phyloP scores from a whole-genome alignment of 495 filamentous ascomycete species.

The Staphylotrichum longicolle region DNA sequence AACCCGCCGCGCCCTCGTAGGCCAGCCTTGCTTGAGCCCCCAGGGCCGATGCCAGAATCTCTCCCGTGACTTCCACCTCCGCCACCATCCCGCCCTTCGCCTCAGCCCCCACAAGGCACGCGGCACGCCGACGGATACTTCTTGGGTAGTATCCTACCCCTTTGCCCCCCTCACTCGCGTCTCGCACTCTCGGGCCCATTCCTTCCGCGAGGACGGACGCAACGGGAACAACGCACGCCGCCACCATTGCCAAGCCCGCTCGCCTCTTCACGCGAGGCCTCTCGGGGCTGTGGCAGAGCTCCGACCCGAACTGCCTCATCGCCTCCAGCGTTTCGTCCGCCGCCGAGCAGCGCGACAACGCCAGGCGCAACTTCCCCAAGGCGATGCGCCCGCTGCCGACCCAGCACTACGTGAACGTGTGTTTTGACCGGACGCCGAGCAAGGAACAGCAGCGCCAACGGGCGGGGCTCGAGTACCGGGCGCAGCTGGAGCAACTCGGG shows the following conservation, averaged over 20 bases:
- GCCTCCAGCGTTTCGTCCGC: constrained; percentile 50
- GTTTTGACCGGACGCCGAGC: constrained; percentile 50
- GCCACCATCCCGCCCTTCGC: background rate
- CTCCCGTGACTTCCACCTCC: constrained; percentile 1
- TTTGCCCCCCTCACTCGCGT: background rate
- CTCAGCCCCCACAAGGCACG: background rate
- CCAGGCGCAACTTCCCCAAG: constrained; percentile 59
- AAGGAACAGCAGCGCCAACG: constrained; percentile 16
- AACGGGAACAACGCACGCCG: background rate
- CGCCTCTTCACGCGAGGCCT: constrained; percentile 54
- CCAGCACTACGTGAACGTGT: constrained; percentile 61
- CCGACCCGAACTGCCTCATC: constrained; percentile 48
- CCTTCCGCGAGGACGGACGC: background rate
- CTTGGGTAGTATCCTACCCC: background rate
- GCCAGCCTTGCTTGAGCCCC: constrained; percentile 9
- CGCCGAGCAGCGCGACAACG: constrained; percentile 57
- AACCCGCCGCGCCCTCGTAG: constrained; percentile 15
- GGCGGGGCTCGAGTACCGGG: constrained; percentile 52
- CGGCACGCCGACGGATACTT: background rate
- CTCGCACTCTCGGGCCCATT: background rate
- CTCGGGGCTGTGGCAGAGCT: constrained; percentile 50
- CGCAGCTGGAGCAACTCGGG: constrained; percentile 64
- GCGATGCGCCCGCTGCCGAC: constrained; percentile 58
- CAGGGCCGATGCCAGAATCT: background rate
- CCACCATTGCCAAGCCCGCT: constrained; percentile 48